Percentiles rank a stretch among this genome's conserved stretches.
phyloP scores from a whole-genome alignment of 495 filamentous ascomycete genomes.

The Cladorrhinum samala region DNA sequence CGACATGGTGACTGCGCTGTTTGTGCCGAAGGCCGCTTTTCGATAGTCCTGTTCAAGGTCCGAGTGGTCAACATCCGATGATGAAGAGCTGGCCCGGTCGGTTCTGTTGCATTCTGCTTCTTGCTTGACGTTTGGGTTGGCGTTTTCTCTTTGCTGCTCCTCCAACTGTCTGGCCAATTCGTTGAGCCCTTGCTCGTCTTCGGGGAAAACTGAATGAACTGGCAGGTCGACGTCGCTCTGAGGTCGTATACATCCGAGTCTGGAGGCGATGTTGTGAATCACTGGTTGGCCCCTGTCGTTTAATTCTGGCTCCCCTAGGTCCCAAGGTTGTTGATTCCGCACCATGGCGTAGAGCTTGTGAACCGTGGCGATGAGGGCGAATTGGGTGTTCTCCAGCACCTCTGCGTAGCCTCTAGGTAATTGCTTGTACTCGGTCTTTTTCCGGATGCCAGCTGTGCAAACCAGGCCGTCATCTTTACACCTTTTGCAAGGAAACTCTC shows the following conservation, averaged over 20 bases:
- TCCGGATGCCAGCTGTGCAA: conserved; percentile 51
- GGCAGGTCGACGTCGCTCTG: conserved; percentile 51
- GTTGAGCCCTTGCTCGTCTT: conserved; percentile 46
- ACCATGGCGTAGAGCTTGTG: conserved; percentile 56
- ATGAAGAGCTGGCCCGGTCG: conserved; percentile 46
- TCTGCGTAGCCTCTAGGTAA: conserved; percentile 53
- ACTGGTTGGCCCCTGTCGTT: conserved; percentile 52
- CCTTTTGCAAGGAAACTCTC: conserved; percentile 59
- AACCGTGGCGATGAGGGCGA: conserved; percentile 49
- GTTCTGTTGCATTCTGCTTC: conserved; percentile 33
- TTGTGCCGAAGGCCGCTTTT: conserved; percentile 30
- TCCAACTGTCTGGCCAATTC: conserved; percentile 44
- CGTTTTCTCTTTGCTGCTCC: conserved; percentile 31
- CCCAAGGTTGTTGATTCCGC: conserved; percentile 47
- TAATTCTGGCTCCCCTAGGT: conserved; percentile 48
- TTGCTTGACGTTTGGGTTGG: conserved; percentile 23
- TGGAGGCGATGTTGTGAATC: conserved; percentile 52
- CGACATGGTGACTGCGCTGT: conserved; percentile 37
- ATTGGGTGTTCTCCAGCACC: conserved; percentile 53
- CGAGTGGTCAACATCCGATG: conserved; percentile 43
- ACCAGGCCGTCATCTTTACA: conserved; percentile 58
- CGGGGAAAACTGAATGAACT: conserved; percentile 45
- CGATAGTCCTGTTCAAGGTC: conserved; percentile 47
- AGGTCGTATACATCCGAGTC: conserved; percentile 51
- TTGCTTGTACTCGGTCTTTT: conserved; percentile 56